phyloP scores from a whole-genome alignment of 768 basidiomycete species.

The Amanita rimosa region DNA sequence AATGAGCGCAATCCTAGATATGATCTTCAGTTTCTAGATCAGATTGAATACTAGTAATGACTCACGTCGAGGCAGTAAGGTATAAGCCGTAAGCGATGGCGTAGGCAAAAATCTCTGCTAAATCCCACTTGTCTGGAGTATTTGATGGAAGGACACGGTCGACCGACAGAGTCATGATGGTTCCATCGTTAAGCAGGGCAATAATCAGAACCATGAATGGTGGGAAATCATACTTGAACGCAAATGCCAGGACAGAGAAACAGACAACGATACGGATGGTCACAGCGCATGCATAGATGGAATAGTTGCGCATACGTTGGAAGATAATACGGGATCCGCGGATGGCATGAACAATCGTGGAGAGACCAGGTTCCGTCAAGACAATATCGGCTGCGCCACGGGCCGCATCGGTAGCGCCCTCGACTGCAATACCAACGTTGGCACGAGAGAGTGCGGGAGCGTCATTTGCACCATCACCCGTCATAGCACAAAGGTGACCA shows the following conservation, averaged over 20 bases:
- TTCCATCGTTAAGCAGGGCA: slow-evolving; percentile 94
- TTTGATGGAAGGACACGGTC: slow-evolving; percentile 92
- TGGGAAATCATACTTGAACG: slow-evolving; percentile 97
- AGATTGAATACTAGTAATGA: slow-evolving; percentile 5
- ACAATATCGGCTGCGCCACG: slow-evolving; percentile 99
- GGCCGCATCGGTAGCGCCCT: slow-evolving; percentile 98
- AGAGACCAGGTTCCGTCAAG: slow-evolving; percentile 95
- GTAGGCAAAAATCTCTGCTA: slow-evolving; percentile 92
- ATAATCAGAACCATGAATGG: slow-evolving; percentile 99
- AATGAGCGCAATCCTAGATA: slow-evolving; percentile 58
- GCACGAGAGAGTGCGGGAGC: slow-evolving; percentile 96
- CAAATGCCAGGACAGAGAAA: slow-evolving; percentile 91
- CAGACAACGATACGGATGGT: slow-evolving; percentile 99
- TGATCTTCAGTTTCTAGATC: slow-evolving; percentile 6
- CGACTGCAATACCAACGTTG: slow-evolving; percentile 99
- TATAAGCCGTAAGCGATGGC: slow-evolving; percentile 94
- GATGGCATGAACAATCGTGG: slow-evolving; percentile 98
- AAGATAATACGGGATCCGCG: slow-evolving; percentile 98
- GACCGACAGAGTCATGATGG: slow-evolving; percentile 96
- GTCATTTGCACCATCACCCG: slow-evolving; percentile 99
- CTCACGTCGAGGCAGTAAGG: slow-evolving; percentile 84
- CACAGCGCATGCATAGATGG: slow-evolving; percentile 91
- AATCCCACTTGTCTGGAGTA: slow-evolving; percentile 92
- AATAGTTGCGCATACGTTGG: slow-evolving; percentile 99
- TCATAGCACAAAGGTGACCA: slow-evolving; percentile 96